Evolutionary conservation across 768 basidiomycete genomes (phyloP).

Genomic region (Suillus variegatus): DNA sequence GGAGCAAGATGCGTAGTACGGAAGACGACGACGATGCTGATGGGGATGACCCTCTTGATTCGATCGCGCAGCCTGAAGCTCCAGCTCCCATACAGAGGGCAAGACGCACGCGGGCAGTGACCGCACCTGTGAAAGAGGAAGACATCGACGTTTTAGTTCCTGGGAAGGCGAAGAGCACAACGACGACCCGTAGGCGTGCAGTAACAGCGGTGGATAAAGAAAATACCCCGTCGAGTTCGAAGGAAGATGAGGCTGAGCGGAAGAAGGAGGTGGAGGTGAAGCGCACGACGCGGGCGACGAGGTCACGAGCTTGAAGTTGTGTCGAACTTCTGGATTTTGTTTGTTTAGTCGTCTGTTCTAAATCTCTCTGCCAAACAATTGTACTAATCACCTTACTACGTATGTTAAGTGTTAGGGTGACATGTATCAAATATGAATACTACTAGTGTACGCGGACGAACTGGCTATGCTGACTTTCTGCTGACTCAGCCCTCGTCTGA

Average conservation of each 20-base stretch:
- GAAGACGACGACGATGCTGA: constrained; percentile 7
- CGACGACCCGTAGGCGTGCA: constrained; percentile 9
- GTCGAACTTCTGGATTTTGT: background rate
- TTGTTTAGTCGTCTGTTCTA: background rate
- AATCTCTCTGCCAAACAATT: background rate
- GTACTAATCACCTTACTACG: background rate
- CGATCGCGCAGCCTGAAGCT: constrained; percentile 11
- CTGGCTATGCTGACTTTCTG: background rate
- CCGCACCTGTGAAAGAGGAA: constrained; percentile 12
- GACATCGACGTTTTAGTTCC: constrained; percentile 4
- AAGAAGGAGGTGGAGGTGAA: constrained; percentile 12
- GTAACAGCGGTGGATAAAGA: constrained; percentile 11
- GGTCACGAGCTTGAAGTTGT: constrained; percentile 4
- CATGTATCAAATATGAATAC: no score
- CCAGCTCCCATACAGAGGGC: constrained; percentile 1
- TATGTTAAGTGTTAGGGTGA: background rate
- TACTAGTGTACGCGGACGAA: background rate
- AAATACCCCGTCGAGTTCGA: constrained; percentile 17
- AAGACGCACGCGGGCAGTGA: constrained; percentile 7
- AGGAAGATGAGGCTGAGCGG: constrained; percentile 10
- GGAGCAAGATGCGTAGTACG: background rate
- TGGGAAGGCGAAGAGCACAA: background rate
- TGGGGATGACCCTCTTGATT: constrained; percentile 13
- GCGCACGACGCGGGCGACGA: constrained; percentile 8
- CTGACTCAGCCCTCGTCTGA: constrained; percentile 7